These are phyloP conservation scores for Cymbopogon citratus DNA, from an alignment of 176 grass and related monocot species.

Conservation along the genomic window DNA sequence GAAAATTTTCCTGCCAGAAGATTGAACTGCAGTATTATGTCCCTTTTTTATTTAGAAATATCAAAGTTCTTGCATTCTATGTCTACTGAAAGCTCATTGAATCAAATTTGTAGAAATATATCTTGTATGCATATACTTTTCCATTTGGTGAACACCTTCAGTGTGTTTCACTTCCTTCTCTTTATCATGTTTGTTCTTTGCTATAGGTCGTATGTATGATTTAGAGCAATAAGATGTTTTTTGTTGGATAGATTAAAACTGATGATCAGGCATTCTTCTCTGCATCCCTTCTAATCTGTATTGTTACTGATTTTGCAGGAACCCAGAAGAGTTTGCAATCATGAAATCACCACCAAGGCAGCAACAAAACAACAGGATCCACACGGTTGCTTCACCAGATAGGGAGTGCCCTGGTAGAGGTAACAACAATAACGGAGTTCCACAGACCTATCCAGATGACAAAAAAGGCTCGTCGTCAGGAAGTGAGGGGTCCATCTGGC, in stretches of 20 bases:
- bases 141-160: neutral
- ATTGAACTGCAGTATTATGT: neutral
- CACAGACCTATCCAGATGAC: slow-evolving; percentile 39
- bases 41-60: neutral
- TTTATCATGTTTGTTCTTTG: neutral
- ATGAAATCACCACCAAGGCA: slow-evolving; percentile 48
- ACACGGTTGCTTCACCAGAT: slow-evolving; percentile 27
- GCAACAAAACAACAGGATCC: slow-evolving; percentile 42
- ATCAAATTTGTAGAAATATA: neutral
- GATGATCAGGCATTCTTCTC: neutral
- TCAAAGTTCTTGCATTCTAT: neutral
- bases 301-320: slow-evolving; percentile 29
- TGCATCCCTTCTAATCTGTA: slow-evolving; percentile 19
- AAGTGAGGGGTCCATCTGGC: slow-evolving; percentile 72
- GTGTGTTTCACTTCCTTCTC: neutral
- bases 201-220: neutral
- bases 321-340: slow-evolving; percentile 49
- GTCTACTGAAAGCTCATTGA: neutral
- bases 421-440: slow-evolving; percentile 28
- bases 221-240: neutral
- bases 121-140: neutral
- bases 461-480: slow-evolving; percentile 73
- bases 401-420: slow-evolving; percentile 29
- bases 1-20: neutral
- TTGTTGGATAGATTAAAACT: neutral